Evolutionary conservation across 2,329 filamentous ascomycete genomes (phyloP), one percentile per base, ranked within the genome.

Genomic region (Botrytis elliptica): DNA sequence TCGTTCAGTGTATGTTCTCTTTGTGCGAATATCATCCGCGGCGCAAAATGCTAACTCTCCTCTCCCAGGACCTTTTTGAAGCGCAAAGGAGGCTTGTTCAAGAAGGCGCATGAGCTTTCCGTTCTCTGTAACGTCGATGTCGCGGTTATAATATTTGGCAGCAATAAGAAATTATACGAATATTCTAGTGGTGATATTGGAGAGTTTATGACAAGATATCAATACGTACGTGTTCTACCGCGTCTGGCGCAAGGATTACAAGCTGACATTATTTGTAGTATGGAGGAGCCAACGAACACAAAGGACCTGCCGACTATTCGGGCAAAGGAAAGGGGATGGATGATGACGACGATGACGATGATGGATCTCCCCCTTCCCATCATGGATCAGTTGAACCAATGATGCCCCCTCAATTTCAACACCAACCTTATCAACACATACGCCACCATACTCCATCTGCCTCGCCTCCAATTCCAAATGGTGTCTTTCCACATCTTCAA

Each of bases 91-190:
- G 96, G 96, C 80, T 87, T 99, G 68, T 99, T 99, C 89, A 99
- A 99, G 87, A 99, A 99, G 89, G 96, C 96, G 71, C 95, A 99
- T 83, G 96, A 99, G 88, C 89, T 99, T 70, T 97, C 95, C 71
- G 96, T 99, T 65, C 91, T 99, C 76, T 99, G 96, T 83, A 98
- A 95, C 57, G 96, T 99, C 82, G 96, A 99, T 83, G 96, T 99
- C 78, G 96, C 96, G 59, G 96, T 99, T 81, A 96, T 99, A 83
- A 98, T 99, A 80, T 98, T 98, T 81, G 95, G 95, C 77, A 95
- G 93, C 85, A 99, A 99, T 84, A 99, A 98, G 88, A 98, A 98
- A 85, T 88, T 99, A 40, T 98, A 98, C 84, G 94, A 99, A 83
- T 99, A 97, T 83, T 98, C 95, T 20, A 98, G 95, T 29, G 87